Evolutionary conservation across 345 rosid species (phyloP), one percentile per base, ranked within the genome.

Genomic region (Erucastrum elatum): DNA sequence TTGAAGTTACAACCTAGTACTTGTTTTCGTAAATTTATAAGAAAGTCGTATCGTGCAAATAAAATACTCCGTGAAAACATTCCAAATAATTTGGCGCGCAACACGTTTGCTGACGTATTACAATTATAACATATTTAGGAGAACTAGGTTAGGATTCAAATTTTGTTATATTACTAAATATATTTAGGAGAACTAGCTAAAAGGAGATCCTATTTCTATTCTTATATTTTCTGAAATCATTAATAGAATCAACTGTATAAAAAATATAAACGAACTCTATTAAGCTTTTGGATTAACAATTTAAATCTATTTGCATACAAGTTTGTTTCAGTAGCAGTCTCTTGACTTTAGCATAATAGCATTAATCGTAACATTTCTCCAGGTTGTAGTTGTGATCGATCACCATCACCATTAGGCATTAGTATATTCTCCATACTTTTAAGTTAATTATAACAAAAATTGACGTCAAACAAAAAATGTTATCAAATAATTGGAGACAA

Each of bases 71-170:
- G 21, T 70, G 21, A n/a, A 9, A 72, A 62, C 35, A 72, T 72
- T 62, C 46, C 7, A 16, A n/a, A 65, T 75, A 35, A 75, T 66
- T 66, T 53, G 6, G 37, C 64, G 27, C 26, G 71, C 11, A 74
- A 53, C 78, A 55, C 65, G 55, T 75, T 64, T 53, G 64, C 64
- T 64, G 64, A 34, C 64, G 27, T 64, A 21, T 17, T 16, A 73
- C 17, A 68, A 21, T 12, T 4, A 33, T 31, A 46, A 27, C 13
- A 8, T 21, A 21, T 55, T 55, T 55, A 44, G 4, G 53, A 49
- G 15, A 46, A 46, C 5, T 4, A 46, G 55, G 21, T 21, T 21
- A 21, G 21, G 68, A 30, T 29, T 8, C 8, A 72, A 27, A 29
- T 15, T 12, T 62, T 17, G 2, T 12, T 44, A 15, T 26, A 39